These are phyloP conservation scores for Halteria grandinella DNA, from an alignment of 73 alveolate species.

Conservation along the genomic window DNA sequence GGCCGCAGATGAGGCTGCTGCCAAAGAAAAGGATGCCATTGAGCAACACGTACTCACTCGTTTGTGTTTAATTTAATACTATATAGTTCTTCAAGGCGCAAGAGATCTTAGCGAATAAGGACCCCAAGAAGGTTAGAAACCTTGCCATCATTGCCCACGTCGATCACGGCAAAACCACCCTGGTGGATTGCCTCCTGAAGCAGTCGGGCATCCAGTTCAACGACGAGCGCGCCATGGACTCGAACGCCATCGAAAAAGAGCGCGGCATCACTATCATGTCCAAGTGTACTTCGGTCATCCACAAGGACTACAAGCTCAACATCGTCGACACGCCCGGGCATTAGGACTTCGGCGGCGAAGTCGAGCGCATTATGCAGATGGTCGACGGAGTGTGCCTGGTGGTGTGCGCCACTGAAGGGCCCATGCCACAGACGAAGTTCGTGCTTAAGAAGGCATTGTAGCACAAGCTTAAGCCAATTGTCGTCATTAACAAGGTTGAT, in stretches of 20 bases:
- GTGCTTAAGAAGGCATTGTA: conserved; percentile 89
- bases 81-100: too few species aligned
- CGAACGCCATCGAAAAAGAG: conserved; percentile 92
- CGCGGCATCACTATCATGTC: conserved; percentile 90
- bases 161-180: conserved; percentile 93
- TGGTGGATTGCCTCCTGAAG: conserved; percentile 86
- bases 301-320: conserved; percentile 77
- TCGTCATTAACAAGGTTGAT: conserved; percentile 92
- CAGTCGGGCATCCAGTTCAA: conserved; percentile 70
- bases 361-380: conserved; percentile 87
- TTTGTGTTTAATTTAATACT: too few species aligned
- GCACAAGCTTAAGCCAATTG: conserved; percentile 82
- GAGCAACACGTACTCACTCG: too few species aligned
- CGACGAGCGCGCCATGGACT: conserved; percentile 90
- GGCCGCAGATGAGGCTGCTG: too few species aligned
- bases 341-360: conserved; percentile 76
- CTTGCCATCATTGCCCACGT: conserved; percentile 94
- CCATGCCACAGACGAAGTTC: conserved; percentile 88
- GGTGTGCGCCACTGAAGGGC: conserved; percentile 92
- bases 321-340: conserved; percentile 84
- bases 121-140: conserved; percentile 81
- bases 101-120: conserved; percentile 30
- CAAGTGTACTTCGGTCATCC: conserved; percentile 77
- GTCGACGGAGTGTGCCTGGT: conserved; percentile 90
- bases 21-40: too few species aligned